A percentile compares a stretch with the other conserved stretches of the same genome.
These are phyloP conservation scores for Talaromyces pinophilus DNA, from an alignment of 2,329 filamentous ascomycete species.

Conservation along the genomic window DNA sequence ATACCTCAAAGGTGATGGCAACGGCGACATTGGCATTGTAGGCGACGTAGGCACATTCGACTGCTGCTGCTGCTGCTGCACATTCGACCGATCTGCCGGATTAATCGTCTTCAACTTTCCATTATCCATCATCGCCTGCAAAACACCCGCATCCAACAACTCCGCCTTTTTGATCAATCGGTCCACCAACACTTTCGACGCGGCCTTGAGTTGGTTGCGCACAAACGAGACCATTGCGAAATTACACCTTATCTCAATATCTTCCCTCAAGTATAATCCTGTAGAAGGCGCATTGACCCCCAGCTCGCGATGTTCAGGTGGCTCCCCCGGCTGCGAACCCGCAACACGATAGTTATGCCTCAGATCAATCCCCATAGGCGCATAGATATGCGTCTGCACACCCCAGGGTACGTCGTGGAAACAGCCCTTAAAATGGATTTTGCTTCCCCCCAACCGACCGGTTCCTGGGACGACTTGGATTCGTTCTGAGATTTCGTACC, in stretches of 20 bases:
- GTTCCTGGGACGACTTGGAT: conserved; percentile 69
- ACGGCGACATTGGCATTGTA: background rate
- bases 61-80: conserved; percentile 13
- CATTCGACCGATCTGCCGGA: conserved; percentile 20
- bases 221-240: conserved; percentile 73
- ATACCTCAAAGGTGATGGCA: conserved; percentile 13
- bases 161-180: conserved; percentile 55
- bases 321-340: conserved; percentile 72
- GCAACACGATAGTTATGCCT: conserved; percentile 74
- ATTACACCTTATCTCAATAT: conserved; percentile 79
- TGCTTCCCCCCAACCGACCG: conserved; percentile 58
- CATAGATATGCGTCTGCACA: conserved; percentile 81
- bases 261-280: conserved; percentile 77
- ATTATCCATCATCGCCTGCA: conserved; percentile 22
- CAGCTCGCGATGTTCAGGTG: conserved; percentile 66
- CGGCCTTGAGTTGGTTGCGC: conserved; percentile 76
- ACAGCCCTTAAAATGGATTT: conserved; percentile 73
- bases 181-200: conserved; percentile 69
- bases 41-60: background rate
- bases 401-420: conserved; percentile 74
- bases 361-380: conserved; percentile 76
- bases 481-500: conserved; percentile 77
- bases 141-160: conserved; percentile 30
- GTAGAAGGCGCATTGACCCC: conserved; percentile 63
- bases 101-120: conserved; percentile 22